Evolutionary conservation across 331 rosid genomes (phyloP), one percentile per base, ranked within the genome.

Genomic region (Telfairia occidentalis): DNA sequence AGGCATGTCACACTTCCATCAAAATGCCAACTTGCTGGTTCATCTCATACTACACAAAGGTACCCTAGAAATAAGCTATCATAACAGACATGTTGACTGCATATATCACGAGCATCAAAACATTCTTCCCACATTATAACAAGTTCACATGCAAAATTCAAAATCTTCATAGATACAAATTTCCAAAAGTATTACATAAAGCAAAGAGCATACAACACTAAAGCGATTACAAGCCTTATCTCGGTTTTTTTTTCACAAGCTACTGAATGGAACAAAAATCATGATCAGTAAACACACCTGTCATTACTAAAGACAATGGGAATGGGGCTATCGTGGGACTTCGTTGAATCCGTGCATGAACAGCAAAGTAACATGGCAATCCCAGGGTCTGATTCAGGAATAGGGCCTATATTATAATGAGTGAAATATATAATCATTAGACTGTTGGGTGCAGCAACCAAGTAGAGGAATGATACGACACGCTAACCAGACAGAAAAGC

Each of bases 341-440:
- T 77, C 71, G 77, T 84, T 1, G 34, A 67, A 15, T 23, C 76
- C 72, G 76, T 30, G 81, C 99, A 95, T 3, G 87, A 70, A 71
- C 80, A 75, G 80, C 99, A 95, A 28, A 87, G 83, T 29, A 94
- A 76, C 83, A 60, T 77, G 57, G 99, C 79, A 29, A 32, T 40
- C 53, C 85, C 82, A 23, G 76, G 40, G 35, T 60, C 76, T 46
- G 60, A 81, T 61, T 71, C 72, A 40, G 81, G 54, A 74, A 86
- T 58, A 73, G 82, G 75, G 18, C 45, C 92, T 85, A 59, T 23
- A 83, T 55, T 19, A 35, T 12, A 54, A 23, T 26, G 13, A 34
- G 26, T 28, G 10, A 29, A 35, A 43, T 30, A 61, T 7, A 35
- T 61, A 4, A 63, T 6, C 18, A 6, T 53, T 18, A 48, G 57